phyloP scores from a whole-genome alignment of 495 filamentous ascomycete genomes.

The Aspergillus wentii region DNA sequence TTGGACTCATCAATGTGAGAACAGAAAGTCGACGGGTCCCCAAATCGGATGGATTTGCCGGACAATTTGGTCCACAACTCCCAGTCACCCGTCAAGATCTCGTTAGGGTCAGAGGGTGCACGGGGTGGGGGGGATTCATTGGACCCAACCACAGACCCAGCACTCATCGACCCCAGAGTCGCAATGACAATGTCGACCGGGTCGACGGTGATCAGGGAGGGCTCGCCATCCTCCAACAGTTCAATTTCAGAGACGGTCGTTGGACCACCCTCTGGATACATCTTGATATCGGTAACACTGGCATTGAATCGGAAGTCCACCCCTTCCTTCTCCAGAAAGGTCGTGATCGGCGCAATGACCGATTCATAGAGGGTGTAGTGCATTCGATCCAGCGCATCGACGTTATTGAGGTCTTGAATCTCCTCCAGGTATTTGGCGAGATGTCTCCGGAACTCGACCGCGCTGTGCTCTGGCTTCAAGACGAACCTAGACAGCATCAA shows the following conservation, averaged over 20 bases:
- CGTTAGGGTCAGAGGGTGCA: slow-evolving; percentile 15
- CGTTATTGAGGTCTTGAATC: slow-evolving; percentile 19
- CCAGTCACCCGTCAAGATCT: slow-evolving; percentile 29
- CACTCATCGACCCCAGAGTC: slow-evolving; percentile 22
- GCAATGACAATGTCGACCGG: slow-evolving; percentile 27
- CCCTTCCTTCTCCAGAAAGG: slow-evolving; percentile 29
- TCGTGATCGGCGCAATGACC: slow-evolving; percentile 30
- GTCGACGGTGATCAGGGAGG: slow-evolving; percentile 9
- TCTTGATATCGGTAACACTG: slow-evolving; percentile 24
- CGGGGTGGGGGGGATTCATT: slow-evolving; percentile 16
- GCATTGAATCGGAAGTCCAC: slow-evolving; percentile 39
- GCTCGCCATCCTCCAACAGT: slow-evolving; percentile 1
- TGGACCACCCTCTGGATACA: slow-evolving; percentile 6
- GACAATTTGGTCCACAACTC: slow-evolving; percentile 23
- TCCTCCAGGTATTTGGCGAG: slow-evolving; percentile 18
- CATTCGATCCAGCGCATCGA: slow-evolving; percentile 22
- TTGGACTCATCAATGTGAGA: slow-evolving; percentile 25
- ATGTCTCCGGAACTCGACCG: slow-evolving; percentile 28
- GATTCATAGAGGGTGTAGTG: slow-evolving; percentile 37
- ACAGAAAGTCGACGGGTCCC: slow-evolving; percentile 40
- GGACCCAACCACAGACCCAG: slow-evolving; percentile 18
- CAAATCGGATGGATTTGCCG: slow-evolving; percentile 22
- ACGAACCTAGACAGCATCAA: slow-evolving; percentile 18
- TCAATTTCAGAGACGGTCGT: slow-evolving; percentile 7
- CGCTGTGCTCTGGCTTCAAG: slow-evolving; percentile 40